A percentile compares a stretch with the other conserved stretches of the same genome.
These are phyloP conservation scores for Aureobasidium pullulans DNA, from an alignment of 2,329 filamentous ascomycete species.

Conservation along the genomic window DNA sequence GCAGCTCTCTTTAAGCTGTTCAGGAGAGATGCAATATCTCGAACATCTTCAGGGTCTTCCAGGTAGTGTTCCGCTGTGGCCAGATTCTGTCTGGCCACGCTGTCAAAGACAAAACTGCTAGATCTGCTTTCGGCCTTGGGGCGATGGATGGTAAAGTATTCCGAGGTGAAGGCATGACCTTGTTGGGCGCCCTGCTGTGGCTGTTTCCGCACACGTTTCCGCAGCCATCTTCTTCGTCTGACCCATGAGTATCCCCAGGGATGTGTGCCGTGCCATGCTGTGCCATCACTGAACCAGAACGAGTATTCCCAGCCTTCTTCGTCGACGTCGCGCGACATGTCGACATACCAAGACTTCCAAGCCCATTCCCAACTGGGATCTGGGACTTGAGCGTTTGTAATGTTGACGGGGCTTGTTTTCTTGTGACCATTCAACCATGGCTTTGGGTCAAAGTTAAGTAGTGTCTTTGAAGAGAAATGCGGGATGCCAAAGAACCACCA, in stretches of 20 bases:
- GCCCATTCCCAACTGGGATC: conserved; percentile 95
- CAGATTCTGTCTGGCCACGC: neutral
- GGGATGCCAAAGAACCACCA: conserved; percentile 82
- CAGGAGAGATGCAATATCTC: conserved; percentile 63
- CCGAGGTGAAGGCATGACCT: conserved; percentile 61
- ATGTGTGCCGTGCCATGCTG: conserved; percentile 73
- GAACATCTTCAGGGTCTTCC: conserved; percentile 46
- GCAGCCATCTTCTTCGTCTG: conserved; percentile 78
- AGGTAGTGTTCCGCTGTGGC: conserved; percentile 39
- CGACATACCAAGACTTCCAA: conserved; percentile 64
- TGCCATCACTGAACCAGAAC: conserved; percentile 61
- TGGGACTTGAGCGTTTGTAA: conserved; percentile 81
- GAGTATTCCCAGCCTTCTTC: conserved; percentile 96
- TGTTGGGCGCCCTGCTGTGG: conserved; percentile 34
- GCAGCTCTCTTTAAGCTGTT: conserved; percentile 58
- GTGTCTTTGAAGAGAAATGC: conserved; percentile 78
- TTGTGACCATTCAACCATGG: conserved; percentile 67
- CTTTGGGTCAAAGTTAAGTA: conserved; percentile 77
- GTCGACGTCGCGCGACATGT: conserved; percentile 75
- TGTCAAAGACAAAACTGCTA: conserved; percentile 13
- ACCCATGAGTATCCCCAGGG: conserved; percentile 95
- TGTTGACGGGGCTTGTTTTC: conserved; percentile 57
- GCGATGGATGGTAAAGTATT: conserved; percentile 70
- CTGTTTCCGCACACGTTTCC: conserved; percentile 64
- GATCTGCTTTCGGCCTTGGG: conserved; percentile 21